A percentile compares a stretch with the other conserved stretches of the same genome.
phyloP scores from a whole-genome alignment of 1,284 basidiomycete species.

The Laetiporus sulphureus region DNA sequence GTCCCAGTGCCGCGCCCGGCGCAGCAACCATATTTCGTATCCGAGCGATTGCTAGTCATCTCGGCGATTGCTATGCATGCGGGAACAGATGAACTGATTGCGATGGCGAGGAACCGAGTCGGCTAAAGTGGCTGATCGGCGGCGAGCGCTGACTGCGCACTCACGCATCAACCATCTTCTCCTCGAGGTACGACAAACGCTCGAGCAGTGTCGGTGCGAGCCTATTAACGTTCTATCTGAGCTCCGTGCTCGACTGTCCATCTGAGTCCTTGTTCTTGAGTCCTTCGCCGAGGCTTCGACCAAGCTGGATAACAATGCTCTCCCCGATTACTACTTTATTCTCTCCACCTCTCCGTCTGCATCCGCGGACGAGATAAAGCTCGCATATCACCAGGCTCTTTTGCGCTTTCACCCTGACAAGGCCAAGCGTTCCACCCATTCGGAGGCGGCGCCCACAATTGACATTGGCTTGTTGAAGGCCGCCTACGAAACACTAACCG shows the following conservation, averaged over 20 bases:
- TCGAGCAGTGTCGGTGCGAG: no score
- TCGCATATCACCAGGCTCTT: constrained; percentile 62
- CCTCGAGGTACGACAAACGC: no score
- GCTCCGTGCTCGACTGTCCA: no score
- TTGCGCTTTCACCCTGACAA: constrained; percentile 69
- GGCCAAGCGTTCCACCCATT: constrained; percentile 9
- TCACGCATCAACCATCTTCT: no score
- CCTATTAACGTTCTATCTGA: no score
- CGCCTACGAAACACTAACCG: constrained; percentile 52
- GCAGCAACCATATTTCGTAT: neutral
- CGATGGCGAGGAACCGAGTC: no score
- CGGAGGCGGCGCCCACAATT: constrained; percentile 14
- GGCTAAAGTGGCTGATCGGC: no score
- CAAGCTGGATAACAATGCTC: constrained; percentile 11
- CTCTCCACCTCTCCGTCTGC: constrained; percentile 28
- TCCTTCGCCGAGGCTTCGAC: constrained; percentile 1
- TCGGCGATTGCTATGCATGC: no score
- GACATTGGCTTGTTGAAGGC: constrained; percentile 54
- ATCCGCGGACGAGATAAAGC: constrained; percentile 45
- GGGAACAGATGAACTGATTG: no score
- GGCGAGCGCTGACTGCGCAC: no score
- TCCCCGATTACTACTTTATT: constrained; percentile 26
- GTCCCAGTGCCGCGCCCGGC: constrained; percentile 6
- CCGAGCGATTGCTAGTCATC: no score
- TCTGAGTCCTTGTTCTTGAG: no score